Conservation (phyloP, 2,329 filamentous ascomycete genomes). For the Didymella segeticola region DNA sequence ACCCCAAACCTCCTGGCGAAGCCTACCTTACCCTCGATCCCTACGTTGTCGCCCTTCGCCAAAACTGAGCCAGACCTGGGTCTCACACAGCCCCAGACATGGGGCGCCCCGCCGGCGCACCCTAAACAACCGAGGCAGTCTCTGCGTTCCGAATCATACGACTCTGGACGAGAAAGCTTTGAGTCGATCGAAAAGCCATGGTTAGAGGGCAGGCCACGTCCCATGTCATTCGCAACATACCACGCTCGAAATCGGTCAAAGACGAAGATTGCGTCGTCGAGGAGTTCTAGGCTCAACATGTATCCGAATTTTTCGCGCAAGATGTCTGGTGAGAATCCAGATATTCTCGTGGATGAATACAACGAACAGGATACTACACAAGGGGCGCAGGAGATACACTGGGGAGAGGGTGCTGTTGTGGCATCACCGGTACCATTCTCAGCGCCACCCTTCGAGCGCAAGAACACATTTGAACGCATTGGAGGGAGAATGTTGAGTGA, state of each 20-base stretch:
- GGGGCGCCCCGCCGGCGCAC: constrained; percentile 20
- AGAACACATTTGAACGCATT: constrained; percentile 10
- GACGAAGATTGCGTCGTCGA: constrained; percentile 39
- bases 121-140: constrained; percentile 19
- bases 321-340: constrained; percentile 25
- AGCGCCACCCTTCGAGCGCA: constrained; percentile 13
- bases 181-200: constrained; percentile 27
- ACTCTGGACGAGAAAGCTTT: constrained; percentile 16
- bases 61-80: constrained; percentile 25
- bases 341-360: constrained; percentile 23
- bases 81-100: constrained; percentile 24
- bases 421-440: constrained; percentile 31
- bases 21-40: constrained; percentile 3
- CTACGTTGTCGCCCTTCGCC: constrained; percentile 25
- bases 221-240: constrained; percentile 34
- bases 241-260: constrained; percentile 34
- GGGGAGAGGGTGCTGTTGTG: constrained; percentile 11
- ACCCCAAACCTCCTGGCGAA: constrained; percentile 18
- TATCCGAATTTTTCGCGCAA: constrained; percentile 35
- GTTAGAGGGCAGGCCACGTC: constrained; percentile 27
- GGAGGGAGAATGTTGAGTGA: constrained; percentile 18
- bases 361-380: constrained; percentile 32
- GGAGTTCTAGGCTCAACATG: constrained; percentile 34
- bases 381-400: constrained; percentile 23
- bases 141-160: constrained; percentile 16